Percentiles rank a stretch among this genome's conserved stretches.
phyloP scores from a whole-genome alignment of 805 yeast species.

The Starmerella sp. region DNA sequence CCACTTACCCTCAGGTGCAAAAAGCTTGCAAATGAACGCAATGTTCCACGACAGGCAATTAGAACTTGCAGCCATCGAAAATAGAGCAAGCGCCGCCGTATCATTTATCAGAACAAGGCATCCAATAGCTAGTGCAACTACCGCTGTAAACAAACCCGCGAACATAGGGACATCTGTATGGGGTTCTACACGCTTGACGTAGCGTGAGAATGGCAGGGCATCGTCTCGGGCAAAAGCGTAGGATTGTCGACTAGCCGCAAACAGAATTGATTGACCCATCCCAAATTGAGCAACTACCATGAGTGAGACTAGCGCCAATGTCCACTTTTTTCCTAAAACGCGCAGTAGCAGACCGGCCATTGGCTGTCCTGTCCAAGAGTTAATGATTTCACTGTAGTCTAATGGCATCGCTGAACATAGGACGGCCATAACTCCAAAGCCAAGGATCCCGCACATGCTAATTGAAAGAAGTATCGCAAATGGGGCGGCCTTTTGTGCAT shows the following conservation, averaged over 20 bases:
- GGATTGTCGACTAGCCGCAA: conserved; percentile 58
- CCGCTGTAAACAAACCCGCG: conserved; percentile 48
- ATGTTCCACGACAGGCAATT: conserved; percentile 52
- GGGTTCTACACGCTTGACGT: conserved; percentile 46
- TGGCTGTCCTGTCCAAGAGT: conserved; percentile 42
- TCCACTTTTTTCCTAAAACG: conserved; percentile 54
- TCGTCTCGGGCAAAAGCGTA: conserved; percentile 72
- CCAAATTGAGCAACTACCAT: conserved; percentile 51
- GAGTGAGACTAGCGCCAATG: conserved; percentile 49
- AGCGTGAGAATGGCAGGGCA: conserved; percentile 52
- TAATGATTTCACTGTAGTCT: conserved; percentile 35
- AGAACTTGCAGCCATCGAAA: conserved; percentile 52
- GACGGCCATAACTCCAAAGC: conserved; percentile 46
- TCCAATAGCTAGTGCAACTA: conserved; percentile 41
- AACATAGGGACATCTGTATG: conserved; percentile 49
- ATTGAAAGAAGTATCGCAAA: conserved; percentile 53
- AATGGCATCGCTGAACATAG: conserved; percentile 37
- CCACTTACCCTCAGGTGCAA: conserved; percentile 31
- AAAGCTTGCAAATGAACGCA: conserved; percentile 41
- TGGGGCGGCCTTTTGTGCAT: conserved; percentile 54
- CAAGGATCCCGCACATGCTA: conserved; percentile 44
- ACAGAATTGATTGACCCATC: conserved; percentile 53
- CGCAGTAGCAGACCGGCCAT: conserved; percentile 55
- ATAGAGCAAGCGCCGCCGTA: conserved; percentile 54
- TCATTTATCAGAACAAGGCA: conserved; percentile 46